Conservation (phyloP, 2,329 filamentous ascomycete genomes). For the Alternaria sp. region DNA sequence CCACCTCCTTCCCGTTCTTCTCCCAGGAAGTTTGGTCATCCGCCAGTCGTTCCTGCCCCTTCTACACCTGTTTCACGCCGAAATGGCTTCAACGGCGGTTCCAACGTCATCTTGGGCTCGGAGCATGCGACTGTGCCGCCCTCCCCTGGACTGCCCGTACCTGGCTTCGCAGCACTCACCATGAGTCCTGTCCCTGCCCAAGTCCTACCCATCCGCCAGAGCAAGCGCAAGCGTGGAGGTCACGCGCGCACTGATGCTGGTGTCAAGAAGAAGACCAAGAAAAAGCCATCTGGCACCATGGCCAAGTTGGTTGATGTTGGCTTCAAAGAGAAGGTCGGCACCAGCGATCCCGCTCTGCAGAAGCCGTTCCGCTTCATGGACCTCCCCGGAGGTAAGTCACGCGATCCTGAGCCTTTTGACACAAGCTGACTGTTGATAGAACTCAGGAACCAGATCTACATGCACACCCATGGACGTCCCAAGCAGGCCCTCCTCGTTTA, state of each 20-base stretch:
- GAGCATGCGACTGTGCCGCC: conserved; percentile 11
- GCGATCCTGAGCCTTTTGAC: not conserved
- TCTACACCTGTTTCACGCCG: not conserved
- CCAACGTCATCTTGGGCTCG: conserved; percentile 5
- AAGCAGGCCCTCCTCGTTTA: conserved; percentile 35
- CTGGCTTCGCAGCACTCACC: not conserved
- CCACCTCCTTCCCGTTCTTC: not conserved
- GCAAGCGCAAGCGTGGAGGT: not conserved
- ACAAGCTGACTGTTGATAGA: conserved; percentile 23
- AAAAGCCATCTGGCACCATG: not conserved
- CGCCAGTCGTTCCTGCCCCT: not conserved
- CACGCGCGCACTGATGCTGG: conserved; percentile 11
- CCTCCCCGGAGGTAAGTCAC: conserved; percentile 28
- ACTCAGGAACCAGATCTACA: conserved; percentile 38
- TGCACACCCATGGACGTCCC: conserved; percentile 3
- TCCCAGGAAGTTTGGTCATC: not conserved
- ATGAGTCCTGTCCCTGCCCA: not conserved
- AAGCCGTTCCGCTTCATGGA: conserved; percentile 25
- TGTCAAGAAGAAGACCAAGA: conserved; percentile 13
- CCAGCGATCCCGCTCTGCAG: not conserved
- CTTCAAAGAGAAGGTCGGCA: not conserved
- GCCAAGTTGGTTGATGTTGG: not conserved
- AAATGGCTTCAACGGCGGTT: not conserved
- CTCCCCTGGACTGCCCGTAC: conserved; percentile 10
- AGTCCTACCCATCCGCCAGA: not conserved